Conservation (phyloP, 345 rosid genomes). For the Anastatica hierochuntica region DNA sequence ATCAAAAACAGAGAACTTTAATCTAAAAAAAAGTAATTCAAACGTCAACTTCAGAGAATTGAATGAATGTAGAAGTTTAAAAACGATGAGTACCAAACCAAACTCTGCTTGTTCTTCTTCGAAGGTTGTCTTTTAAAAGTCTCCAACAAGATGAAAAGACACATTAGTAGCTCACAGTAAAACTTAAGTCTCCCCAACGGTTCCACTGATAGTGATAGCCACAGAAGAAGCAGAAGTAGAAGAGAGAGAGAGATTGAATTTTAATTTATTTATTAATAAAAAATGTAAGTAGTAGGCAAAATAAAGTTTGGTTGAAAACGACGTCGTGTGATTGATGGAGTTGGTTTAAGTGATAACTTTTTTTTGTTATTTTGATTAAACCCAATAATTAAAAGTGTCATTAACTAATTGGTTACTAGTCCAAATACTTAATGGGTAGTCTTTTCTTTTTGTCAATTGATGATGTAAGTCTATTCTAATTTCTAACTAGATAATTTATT, state of each 20-base stretch:
- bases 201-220: slow-evolving; percentile 25
- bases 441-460: too few species aligned
- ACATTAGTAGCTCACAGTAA: slow-evolving; percentile 8
- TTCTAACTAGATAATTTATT: too few species aligned
- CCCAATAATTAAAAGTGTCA: slow-evolving; percentile 5
- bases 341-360: background rate
- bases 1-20: background rate
- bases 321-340: background rate
- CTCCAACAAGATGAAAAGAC: background rate
- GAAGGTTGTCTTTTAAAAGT: slow-evolving; percentile 2
- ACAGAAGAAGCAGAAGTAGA: background rate
- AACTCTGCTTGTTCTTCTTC: slow-evolving; percentile 2
- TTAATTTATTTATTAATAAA: background rate
- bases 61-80: background rate
- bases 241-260: background rate
- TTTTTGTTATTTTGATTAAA: background rate
- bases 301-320: too few species aligned
- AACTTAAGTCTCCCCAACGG: slow-evolving; percentile 21
- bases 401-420: slow-evolving; percentile 20
- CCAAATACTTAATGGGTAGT: too few species aligned
- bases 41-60: slow-evolving; percentile 18
- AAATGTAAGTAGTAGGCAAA: background rate
- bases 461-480: too few species aligned
- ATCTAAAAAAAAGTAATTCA: background rate
- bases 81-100: slow-evolving; percentile 4